Base-by-base conservation (phyloP, 306 rosid species). In the Citrullus mucosospermus region DNA sequence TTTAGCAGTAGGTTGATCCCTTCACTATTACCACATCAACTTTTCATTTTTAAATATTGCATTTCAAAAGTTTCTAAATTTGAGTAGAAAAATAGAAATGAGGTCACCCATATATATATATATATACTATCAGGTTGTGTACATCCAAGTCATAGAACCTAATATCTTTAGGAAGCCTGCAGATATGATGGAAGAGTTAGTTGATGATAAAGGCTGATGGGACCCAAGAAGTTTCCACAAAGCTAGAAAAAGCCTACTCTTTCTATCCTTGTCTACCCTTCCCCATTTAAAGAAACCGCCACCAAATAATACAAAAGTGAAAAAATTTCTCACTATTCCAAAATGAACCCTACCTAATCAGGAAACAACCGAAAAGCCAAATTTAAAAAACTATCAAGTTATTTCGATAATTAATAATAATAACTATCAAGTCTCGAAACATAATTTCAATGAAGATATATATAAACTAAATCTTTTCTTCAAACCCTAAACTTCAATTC, bases 151-250 rank as follows among this genome's bases (percentile, higher is more conserved):
- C 38, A 58, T 60, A 60, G 38, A 17, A 16, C 50, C 54, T n/a
- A 39, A 18, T 38, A 68, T 9, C 16, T 68, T 41, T n/a, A 43
- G 71, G 39, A 46, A 46, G 34, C 5, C 39, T 43, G 76, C 58
- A 70, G 17, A 46, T 71, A 71, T 28, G 57, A 14, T 46, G 13
- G 58, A 28, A 46, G 57, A 71, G 57, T 48, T 71, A 0, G 54
- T 44, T 70, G 54, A 11, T 44, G 56, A 44, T 43, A 70, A 20
- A 44, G 55, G 76, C 20, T 71, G 36, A 48, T 71, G 57, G 76
- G 76, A 11, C 57, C 76, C 76, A 46, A 48, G 58, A 71, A 71
- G 76, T 44, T 71, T 71, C 76, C 76, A 71, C 39, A 71, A 11
- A 22, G 8, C 39, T 46, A 48, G 36, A 46, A 71, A 69, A 68